Evolutionary conservation across 2,329 filamentous ascomycete species (phyloP), one percentile per base, ranked within the genome.

Genomic region (Clonostachys rosea): DNA sequence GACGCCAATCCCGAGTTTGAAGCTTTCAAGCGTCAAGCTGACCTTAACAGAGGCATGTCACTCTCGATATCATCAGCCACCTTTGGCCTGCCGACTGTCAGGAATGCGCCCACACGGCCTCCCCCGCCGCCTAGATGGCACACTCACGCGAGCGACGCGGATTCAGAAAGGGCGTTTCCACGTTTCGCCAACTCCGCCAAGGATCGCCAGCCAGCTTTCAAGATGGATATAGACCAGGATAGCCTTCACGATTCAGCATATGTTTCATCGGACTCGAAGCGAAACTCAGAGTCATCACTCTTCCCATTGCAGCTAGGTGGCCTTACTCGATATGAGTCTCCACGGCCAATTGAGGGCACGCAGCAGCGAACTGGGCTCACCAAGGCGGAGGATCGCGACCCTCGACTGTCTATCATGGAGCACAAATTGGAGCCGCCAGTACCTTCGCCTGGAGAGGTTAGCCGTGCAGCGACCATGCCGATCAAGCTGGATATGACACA

Each of bases 1-100:
- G 87, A 92, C 57, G 81, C 85, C 34, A 91, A 91, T 57, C 80
- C 87, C 7, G 85, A 91, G n/a, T 92, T 87, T 52, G 89, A 92
- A 61, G 86, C 86, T 3, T 92, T 95, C 61, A 78, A 76, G 55
- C 81, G 77, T 52, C 85, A 90, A 58, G 79, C 82, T n/a, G 87
- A 91, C 58, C 74, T 79, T 35, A 84, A 84, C 54, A 68, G 69
- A 40, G 66, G 70, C 43, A 71, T 64, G 42, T 60, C 67, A 1
- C 67, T 67, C 37, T 81, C 63, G 34, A 63, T 85, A 9, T 65
- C 70, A 48, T 62, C 68, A 42, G 72, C 30, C 2, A 70, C 77
- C 49, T 76, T 79, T 50, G 63, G 66, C 20, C 66, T 67, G 24
- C 59, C 56, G 12, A 58, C 57, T 24, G 57, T 62, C 12, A 54